phyloP scores from a whole-genome alignment of 148 eudicot species.

The Vaccinium darrowii region DNA sequence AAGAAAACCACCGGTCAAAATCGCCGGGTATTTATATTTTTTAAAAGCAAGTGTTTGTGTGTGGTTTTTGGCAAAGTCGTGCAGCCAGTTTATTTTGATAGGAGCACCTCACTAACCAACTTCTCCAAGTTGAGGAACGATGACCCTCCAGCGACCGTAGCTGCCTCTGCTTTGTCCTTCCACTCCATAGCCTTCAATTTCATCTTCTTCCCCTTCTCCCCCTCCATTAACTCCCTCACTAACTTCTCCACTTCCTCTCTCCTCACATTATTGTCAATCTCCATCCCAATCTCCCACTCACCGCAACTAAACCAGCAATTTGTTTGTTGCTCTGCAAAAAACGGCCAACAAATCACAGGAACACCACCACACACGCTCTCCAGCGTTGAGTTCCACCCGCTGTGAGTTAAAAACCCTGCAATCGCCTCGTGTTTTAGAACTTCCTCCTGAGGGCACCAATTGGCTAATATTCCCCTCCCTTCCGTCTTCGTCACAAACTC shows the following conservation, averaged over 20 bases:
- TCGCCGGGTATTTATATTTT: too few relatives aligned
- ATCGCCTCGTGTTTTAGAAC: constrained; percentile 38
- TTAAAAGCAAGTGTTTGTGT: too few relatives aligned
- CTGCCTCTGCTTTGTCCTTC: constrained; percentile 5
- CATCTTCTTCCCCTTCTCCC: neutral
- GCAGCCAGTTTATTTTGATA: neutral
- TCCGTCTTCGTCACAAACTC: constrained; percentile 39
- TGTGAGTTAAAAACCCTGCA: constrained; percentile 44
- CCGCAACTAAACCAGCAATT: constrained; percentile 30
- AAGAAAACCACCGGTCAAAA: too few relatives aligned
- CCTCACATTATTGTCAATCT: neutral
- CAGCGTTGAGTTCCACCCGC: constrained; percentile 38
- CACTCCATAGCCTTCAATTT: neutral
- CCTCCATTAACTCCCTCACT: neutral
- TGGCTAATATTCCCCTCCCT: constrained; percentile 37
- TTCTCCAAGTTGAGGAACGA: constrained; percentile 24
- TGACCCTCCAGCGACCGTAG: constrained; percentile 20
- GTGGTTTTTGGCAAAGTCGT: too few relatives aligned
- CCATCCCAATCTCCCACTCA: neutral
- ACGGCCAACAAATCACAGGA: constrained; percentile 38
- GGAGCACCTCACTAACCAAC: constrained; percentile 15
- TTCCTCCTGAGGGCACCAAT: constrained; percentile 56
- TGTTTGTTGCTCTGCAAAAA: constrained; percentile 36
- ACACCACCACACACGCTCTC: constrained; percentile 28
- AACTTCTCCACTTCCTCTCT: neutral